Base-by-base conservation (phyloP, 495 filamentous ascomycete genomes). In the Podospora pseudoanserina region DNA sequence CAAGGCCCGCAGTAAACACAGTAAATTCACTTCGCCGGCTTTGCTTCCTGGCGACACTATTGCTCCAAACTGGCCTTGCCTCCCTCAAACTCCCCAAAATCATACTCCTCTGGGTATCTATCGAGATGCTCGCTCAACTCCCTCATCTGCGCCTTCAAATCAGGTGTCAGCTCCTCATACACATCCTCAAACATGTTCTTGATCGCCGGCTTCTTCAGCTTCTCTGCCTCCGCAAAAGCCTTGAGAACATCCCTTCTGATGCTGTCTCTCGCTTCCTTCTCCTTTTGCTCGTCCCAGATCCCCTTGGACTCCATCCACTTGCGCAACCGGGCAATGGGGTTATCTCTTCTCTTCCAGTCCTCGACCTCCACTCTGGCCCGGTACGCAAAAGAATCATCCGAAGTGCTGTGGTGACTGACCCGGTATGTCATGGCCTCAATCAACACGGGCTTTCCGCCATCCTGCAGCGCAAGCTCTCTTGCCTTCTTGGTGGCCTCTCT, bases 351-450 rank as follows among this genome's bases (percentile, higher is more conserved):
- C 76, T 98, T 98, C 95, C 95, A 99, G 71, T 98, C 94, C 73
- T 99, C 95, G 2, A 99, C 95, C 73, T 99, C 95, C 0, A 97
- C 90, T 28, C 88, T 86, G 0, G 94, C 93, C 19, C 95, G 92
- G 78, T 99, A 99, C 1, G 94, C 94, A 74, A 97, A 98, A 49
- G 90, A 94, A 75, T 99, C 95, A 72, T 99, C 95, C n/a, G 89
- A 92, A 0, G 95, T 99, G 78, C 93, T 97, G 79, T 99, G 95
- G 77, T 99, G 95, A 44, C 89, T 92, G 59, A 99, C 94, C 18
- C 95, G 93, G 77, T 99, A 99, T 30, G 91, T 93, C 95, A 99
- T 97, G 20, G 92, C 93, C 80, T 99, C 95, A 62, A 99, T 90
- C 3, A 99, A 79, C 0, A 99, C 88, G 0, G 91, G 92, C 68